A percentile compares a stretch with the other conserved stretches of the same genome.
phyloP scores from a whole-genome alignment of 805 yeast species.

The Teunomyces tritomae region DNA sequence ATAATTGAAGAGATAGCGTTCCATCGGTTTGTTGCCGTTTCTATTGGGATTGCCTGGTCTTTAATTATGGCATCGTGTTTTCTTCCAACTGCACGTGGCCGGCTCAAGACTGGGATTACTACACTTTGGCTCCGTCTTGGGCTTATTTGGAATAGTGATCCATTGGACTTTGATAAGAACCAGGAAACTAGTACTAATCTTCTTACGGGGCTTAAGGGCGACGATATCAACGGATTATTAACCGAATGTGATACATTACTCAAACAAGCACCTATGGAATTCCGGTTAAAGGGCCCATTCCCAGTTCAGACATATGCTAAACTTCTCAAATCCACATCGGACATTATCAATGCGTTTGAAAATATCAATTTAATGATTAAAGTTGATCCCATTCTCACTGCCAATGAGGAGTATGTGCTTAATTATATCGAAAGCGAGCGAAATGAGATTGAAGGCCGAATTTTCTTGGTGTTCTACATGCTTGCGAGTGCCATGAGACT shows the following conservation, averaged over 20 bases:
- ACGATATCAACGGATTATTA: slow-evolving; percentile 53
- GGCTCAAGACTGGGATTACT: slow-evolving; percentile 63
- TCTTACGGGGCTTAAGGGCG: slow-evolving; percentile 1
- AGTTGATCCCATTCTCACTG: slow-evolving; percentile 53
- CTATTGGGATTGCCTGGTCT: slow-evolving; percentile 76
- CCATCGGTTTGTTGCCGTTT: slow-evolving; percentile 72
- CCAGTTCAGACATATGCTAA: slow-evolving; percentile 51
- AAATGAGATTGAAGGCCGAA: slow-evolving; percentile 65
- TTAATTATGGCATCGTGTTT: slow-evolving; percentile 61
- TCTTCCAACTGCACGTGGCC: slow-evolving; percentile 72
- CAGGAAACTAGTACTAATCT: slow-evolving; percentile 10
- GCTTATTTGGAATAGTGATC: slow-evolving; percentile 75
- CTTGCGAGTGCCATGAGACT: slow-evolving; percentile 70
- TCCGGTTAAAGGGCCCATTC: slow-evolving; percentile 71
- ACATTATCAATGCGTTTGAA: slow-evolving; percentile 71
- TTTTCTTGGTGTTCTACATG: slow-evolving; percentile 76
- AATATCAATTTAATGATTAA: slow-evolving; percentile 68
- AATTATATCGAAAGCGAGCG: slow-evolving; percentile 55
- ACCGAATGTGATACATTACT: slow-evolving; percentile 57
- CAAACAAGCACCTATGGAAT: slow-evolving; percentile 72
- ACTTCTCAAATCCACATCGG: slow-evolving; percentile 55
- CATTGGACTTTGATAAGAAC: slow-evolving; percentile 45
- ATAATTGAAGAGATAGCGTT: slow-evolving; percentile 71
- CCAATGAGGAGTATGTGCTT: slow-evolving; percentile 56
- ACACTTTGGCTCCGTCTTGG: slow-evolving; percentile 79